phyloP scores from a whole-genome alignment of 139 green algal species.

The Picochlorum sp. region DNA sequence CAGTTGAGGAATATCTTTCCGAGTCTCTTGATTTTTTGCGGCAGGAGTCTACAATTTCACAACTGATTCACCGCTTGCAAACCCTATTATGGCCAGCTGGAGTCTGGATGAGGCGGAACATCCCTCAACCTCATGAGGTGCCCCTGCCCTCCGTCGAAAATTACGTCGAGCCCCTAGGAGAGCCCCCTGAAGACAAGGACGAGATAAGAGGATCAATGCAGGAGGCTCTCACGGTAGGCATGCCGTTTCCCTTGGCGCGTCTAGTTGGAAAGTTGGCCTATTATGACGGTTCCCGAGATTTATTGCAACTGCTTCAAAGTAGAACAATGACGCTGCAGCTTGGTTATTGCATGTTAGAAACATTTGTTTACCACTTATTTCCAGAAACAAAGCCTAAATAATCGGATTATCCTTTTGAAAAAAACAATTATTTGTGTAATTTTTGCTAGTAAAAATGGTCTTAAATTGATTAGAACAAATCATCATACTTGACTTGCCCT shows the following conservation, averaged over 20 bases:
- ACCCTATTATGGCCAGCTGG: slow-evolving; percentile 59
- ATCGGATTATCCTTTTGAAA: slow-evolving; percentile 1
- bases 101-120: slow-evolving; percentile 31
- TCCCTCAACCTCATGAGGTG: not conserved
- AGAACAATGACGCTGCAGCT: slow-evolving; percentile 45
- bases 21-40: slow-evolving; percentile 33
- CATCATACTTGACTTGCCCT: slow-evolving; percentile 1
- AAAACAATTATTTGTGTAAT: too few species aligned
- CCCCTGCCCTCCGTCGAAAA: slow-evolving; percentile 4
- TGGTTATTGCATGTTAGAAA: slow-evolving; percentile 45
- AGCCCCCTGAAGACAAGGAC: slow-evolving; percentile 30
- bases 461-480: too few species aligned
- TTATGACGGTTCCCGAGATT: slow-evolving; percentile 32
- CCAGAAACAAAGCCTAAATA: slow-evolving; percentile 36
- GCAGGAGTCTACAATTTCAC: slow-evolving; percentile 50
- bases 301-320: slow-evolving; percentile 53
- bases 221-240: slow-evolving; percentile 21
- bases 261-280: slow-evolving; percentile 41
- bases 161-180: slow-evolving; percentile 17
- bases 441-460: too few species aligned
- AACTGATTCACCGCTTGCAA: slow-evolving; percentile 47
- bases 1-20: slow-evolving; percentile 55
- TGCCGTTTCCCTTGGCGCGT: slow-evolving; percentile 29
- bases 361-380: slow-evolving; percentile 37
- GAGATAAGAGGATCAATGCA: slow-evolving; percentile 35